phyloP scores from a whole-genome alignment of 257 asterid species.

The Lantana camara region DNA sequence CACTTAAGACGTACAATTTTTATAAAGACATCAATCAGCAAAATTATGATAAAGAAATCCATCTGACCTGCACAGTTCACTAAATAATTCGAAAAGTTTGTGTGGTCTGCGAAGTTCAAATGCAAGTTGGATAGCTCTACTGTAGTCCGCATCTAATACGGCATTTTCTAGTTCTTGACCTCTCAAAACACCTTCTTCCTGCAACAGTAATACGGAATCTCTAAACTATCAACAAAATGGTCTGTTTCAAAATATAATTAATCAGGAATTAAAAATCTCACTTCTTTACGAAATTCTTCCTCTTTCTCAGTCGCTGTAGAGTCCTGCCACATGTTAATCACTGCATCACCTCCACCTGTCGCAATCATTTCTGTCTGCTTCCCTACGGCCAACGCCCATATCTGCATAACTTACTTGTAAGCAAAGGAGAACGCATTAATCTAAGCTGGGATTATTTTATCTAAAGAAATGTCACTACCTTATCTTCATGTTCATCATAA shows the following conservation, averaged over 20 bases:
- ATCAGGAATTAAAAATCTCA: constrained; percentile 29
- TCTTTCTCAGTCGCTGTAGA: constrained; percentile 89
- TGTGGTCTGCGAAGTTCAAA: constrained; percentile 92
- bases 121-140: constrained; percentile 81
- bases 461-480: constrained; percentile 49
- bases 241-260: not conserved
- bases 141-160: constrained; percentile 70
- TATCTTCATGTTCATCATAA: constrained; percentile 94
- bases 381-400: constrained; percentile 95
- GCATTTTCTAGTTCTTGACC: constrained; percentile 97
- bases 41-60: constrained; percentile 1
- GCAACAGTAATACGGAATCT: constrained; percentile 35
- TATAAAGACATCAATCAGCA: constrained; percentile 6
- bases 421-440: constrained; percentile 10
- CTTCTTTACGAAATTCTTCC: constrained; percentile 91
- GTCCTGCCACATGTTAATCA: constrained; percentile 92
- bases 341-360: constrained; percentile 96
- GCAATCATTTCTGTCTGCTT: constrained; percentile 93
- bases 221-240: not conserved
- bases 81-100: constrained; percentile 74
- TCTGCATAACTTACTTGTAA: constrained; percentile 50
- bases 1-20: constrained; percentile 24
- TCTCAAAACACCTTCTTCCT: constrained; percentile 87
- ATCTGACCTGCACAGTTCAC: constrained; percentile 72
- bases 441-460: constrained; percentile 4